These are phyloP conservation scores for Tetrastigma voinierianum DNA, from an alignment of 164 flowering plant species.

Conservation along the genomic window DNA sequence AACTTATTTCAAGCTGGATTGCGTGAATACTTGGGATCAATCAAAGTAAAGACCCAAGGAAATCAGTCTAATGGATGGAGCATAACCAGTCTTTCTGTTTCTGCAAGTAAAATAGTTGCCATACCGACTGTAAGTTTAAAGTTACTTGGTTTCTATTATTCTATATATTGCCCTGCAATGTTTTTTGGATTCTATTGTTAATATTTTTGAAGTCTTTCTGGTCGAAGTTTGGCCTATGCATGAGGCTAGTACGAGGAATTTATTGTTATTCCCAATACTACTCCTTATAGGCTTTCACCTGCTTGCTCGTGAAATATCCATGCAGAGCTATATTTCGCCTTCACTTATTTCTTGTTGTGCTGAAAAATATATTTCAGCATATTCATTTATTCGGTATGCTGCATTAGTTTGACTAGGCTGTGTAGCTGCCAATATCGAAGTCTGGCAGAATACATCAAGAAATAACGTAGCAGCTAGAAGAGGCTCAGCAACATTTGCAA, in stretches of 20 bases:
- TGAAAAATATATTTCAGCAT: no score
- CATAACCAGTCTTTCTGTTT: constrained; percentile 76
- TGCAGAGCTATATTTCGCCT: no score
- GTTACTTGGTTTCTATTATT: constrained; percentile 1
- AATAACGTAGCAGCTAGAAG: not conserved
- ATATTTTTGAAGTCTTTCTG: not conserved
- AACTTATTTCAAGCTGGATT: constrained; percentile 74
- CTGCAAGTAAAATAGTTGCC: constrained; percentile 80
- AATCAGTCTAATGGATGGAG: constrained; percentile 55
- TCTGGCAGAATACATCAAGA: not conserved
- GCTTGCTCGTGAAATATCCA: no score
- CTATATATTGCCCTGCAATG: not conserved
- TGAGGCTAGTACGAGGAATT: no score
- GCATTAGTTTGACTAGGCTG: no score
- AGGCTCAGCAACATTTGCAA: no score
- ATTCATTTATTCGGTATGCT: no score
- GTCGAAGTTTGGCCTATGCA: not conserved
- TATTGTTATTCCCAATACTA: no score
- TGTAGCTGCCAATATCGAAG: no score
- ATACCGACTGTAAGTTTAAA: constrained; percentile 65
- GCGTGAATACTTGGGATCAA: constrained; percentile 70
- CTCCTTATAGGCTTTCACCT: no score
- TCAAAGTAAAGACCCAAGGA: constrained; percentile 35
- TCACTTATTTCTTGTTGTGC: no score
- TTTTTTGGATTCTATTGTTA: not conserved